phyloP scores from a whole-genome alignment of 225 moss, liverwort and hornwort species.

The Marchantia paleacea region DNA sequence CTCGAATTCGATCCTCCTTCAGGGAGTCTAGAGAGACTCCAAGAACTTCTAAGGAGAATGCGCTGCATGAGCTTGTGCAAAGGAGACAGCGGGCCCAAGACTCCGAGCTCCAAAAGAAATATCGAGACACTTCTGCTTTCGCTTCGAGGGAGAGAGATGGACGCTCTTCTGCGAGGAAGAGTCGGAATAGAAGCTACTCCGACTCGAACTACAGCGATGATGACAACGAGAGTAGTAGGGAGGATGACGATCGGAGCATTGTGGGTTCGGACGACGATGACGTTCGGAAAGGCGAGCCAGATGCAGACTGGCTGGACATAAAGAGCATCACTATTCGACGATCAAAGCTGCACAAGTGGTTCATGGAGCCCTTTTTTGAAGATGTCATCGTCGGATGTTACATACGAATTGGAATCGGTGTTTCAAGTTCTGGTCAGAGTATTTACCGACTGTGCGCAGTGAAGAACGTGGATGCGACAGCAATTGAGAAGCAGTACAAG shows the following conservation, averaged over 20 bases:
- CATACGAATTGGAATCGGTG: slow-evolving; percentile 92
- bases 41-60: slow-evolving; percentile 79
- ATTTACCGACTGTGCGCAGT: slow-evolving; percentile 92
- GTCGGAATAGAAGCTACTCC: slow-evolving; percentile 45
- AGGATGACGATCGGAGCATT: slow-evolving; percentile 67
- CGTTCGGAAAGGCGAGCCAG: slow-evolving; percentile 58
- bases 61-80: slow-evolving; percentile 82
- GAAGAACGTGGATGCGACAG: slow-evolving; percentile 86
- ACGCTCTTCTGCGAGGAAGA: slow-evolving; percentile 44
- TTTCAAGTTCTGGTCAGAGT: slow-evolving; percentile 61
- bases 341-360: slow-evolving; percentile 95
- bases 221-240: slow-evolving; percentile 82
- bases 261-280: slow-evolving; percentile 79
- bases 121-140: slow-evolving; percentile 56
- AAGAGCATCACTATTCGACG: slow-evolving; percentile 86
- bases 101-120: slow-evolving; percentile 62
- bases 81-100: slow-evolving; percentile 82
- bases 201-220: slow-evolving; percentile 82
- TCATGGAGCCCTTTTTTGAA: slow-evolving; percentile 97
- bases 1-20: slow-evolving; percentile 91
- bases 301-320: slow-evolving; percentile 65
- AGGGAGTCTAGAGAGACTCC: slow-evolving; percentile 72
- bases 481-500: slow-evolving; percentile 84
- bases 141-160: slow-evolving; percentile 51
- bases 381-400: slow-evolving; percentile 70